Base-by-base conservation (phyloP, 192 early-diverging fungal genomes). In the Rhizoclosmatium sp. region DNA sequence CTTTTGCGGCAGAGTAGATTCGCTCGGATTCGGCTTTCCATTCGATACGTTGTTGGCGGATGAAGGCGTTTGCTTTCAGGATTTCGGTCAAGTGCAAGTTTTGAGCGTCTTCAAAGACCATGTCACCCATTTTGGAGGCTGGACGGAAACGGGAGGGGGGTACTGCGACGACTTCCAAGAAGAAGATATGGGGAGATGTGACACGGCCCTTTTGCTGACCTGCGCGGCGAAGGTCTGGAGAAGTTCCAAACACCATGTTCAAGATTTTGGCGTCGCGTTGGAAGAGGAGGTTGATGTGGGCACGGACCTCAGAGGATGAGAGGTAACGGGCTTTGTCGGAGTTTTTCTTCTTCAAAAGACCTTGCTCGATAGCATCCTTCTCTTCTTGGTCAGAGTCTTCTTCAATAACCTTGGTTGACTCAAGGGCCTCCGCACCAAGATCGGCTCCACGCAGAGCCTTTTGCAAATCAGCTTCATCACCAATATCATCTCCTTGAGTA, bases 81-180 rank as follows among this genome's bases (percentile, higher is more conserved):
- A 99, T 93, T 47, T 90, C 88, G 59, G 89, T 90, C 73, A 99
- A 87, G 51, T 94, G 90, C 68, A 92, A 91, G 87, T 98, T 99
- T 83, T 98, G 97, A n/a, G 96, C 93, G 85, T 96, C 94, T 82
- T 99, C 97, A 85, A 94, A 94, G 19, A 92, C 69, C 81, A 93
- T 91, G 75, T 97, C 97, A 69, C 89, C 90, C 91, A 98, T 93
- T 68, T 95, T 91, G 2, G 94, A 93, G 40, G 96, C 90, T 45
- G 98, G 98, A 19, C 98, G 94, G 90, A 98, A 99, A 69, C 93
- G 90, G 65, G 91, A 95, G 45, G 98, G 98, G 16, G 97, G 84
- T 40, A 99, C 97, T 0, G 96, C 90, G 21, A 99, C 85, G 23
- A 91, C 91, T 47, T 98, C 94, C 64, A 98, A 83, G 86, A 99